Conservation (phyloP, 108 stramenopile genomes). For the Skeletonema marinoi region DNA sequence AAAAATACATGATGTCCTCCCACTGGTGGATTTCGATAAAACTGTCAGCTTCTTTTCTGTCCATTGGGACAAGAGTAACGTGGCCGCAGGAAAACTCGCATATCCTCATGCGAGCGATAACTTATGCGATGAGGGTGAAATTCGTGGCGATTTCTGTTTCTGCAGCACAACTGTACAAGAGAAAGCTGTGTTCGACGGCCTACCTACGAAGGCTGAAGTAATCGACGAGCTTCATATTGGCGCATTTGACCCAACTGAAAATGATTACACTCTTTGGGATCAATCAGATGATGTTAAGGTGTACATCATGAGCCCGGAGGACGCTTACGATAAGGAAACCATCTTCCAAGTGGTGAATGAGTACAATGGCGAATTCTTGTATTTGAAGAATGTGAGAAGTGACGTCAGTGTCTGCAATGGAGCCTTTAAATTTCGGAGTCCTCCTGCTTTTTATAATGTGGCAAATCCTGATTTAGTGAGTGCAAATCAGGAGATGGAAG, state of each 20-base stretch:
- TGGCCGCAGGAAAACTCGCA: conserved; percentile 13
- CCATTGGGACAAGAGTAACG: conserved; percentile 25
- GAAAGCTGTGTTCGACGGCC: conserved; percentile 18
- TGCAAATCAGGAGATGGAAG: conserved; percentile 53
- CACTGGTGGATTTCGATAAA: background rate
- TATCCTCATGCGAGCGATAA: conserved; percentile 30
- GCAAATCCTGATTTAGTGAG: conserved; percentile 17
- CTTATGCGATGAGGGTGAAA: conserved; percentile 27
- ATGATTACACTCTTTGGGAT: background rate
- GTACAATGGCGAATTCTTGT: conserved; percentile 15
- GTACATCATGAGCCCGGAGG: background rate
- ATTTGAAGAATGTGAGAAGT: conserved; percentile 37
- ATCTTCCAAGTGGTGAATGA: conserved; percentile 25
- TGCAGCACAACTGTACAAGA: conserved; percentile 37
- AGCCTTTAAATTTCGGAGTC: conserved; percentile 24
- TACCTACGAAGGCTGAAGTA: conserved; percentile 27
- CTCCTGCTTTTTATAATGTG: conserved; percentile 29
- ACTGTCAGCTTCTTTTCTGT: conserved; percentile 35
- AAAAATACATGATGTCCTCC: background rate
- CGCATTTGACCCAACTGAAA: conserved; percentile 18
- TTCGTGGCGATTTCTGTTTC: conserved; percentile 34
- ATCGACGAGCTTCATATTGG: conserved; percentile 27
- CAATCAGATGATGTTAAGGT: conserved; percentile 11
- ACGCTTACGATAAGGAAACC: conserved; percentile 18
- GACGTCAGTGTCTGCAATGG: conserved; percentile 19